Base-by-base conservation (phyloP, 768 basidiomycete species). In the Albatrellus ellisii region DNA sequence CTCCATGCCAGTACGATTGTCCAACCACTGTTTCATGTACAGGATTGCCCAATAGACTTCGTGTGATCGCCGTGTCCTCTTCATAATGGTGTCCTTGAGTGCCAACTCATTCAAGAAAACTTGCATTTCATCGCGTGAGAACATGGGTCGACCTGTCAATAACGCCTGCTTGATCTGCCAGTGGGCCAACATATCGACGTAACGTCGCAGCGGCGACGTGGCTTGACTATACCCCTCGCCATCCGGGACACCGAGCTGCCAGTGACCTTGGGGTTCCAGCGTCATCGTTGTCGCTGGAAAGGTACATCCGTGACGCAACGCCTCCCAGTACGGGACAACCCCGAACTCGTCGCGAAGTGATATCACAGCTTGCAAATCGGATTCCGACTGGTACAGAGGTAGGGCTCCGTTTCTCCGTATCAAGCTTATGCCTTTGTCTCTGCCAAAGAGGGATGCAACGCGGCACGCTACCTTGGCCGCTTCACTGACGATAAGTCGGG, bases 141-240 rank as follows among this genome's bases (percentile, higher is more conserved):
- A 78, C 3, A 67, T 57, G 3, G 68, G 62, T 2, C 56, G 35
- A 6, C 47, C 52, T 8, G 8, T 14, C 6, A 82, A 61, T 9
- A 98, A 59, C 4, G 72, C 73, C 38, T 78, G 65, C 54, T 95
- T 92, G 60, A 99, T 75, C 58, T 98, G 92, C 89, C 91, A 99
- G 61, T 98, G 95, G 8, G 65, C 62, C 10, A 91, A 57, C 43
- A 95, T 57, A 59, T 99, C 95, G 26, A 62, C 60, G 58, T 76
- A 95, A 33, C 95, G 76, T 31, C 95, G 73, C 33, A 99, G 62
- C 0, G 95, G 95, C 4, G 83, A 88, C 7, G 95, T 97, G 7
- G 72, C 76, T 17, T 85, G 74, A 14, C 70, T 61, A 56, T 99
- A 99, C 3, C 92, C 92, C 48, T 82, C 81, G 31, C 73, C 73